Evolutionary conservation across 2,329 filamentous ascomycete species (phyloP).

Genomic region (Apiospora malaysiana): DNA sequence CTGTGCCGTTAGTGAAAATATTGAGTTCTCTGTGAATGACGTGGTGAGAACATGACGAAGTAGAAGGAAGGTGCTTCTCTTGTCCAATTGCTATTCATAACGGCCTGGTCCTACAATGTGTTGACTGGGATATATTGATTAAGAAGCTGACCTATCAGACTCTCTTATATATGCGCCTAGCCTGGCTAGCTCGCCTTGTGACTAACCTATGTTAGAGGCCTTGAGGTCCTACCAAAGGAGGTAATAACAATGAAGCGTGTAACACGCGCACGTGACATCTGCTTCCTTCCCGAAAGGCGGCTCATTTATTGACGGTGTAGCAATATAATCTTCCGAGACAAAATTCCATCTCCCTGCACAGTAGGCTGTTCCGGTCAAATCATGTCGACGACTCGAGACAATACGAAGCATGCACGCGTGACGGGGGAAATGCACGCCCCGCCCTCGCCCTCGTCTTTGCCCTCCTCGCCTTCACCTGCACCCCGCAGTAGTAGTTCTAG

Average conservation of each 20-base stretch:
- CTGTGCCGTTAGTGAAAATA: neutral
- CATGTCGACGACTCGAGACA: neutral
- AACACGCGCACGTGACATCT: neutral
- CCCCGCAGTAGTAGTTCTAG: conserved; percentile 13
- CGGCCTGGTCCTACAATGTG: neutral
- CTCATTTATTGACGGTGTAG: neutral
- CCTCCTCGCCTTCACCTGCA: neutral
- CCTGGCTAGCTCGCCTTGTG: neutral
- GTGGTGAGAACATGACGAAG: too few relatives aligned
- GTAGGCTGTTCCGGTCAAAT: neutral
- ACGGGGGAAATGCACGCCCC: neutral
- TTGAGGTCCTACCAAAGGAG: neutral
- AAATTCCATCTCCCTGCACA: neutral
- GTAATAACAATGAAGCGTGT: neutral
- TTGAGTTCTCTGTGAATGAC: neutral
- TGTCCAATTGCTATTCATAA: neutral
- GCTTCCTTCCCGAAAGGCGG: neutral
- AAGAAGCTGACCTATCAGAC: neutral
- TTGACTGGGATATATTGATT: neutral
- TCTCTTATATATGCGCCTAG: neutral
- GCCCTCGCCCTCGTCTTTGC: too few relatives aligned
- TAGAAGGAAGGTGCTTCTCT: neutral
- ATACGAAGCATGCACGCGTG: neutral
- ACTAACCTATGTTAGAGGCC: too few relatives aligned
- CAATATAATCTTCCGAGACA: neutral